phyloP scores from a whole-genome alignment of 768 basidiomycete species.

The Phaeolepiota aurea region DNA sequence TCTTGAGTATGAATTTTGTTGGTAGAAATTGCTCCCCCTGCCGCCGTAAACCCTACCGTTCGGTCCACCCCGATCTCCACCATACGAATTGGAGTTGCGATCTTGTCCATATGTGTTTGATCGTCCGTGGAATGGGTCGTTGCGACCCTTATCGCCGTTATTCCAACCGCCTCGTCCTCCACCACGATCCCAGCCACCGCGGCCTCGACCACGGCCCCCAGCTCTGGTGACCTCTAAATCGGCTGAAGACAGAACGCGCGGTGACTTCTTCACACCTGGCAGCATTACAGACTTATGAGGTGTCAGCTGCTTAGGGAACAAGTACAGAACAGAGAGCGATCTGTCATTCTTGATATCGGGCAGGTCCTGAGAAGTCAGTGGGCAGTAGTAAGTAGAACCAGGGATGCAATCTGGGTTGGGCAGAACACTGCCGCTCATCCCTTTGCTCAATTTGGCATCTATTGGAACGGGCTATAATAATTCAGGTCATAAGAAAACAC shows the following conservation, averaged over 20 bases:
- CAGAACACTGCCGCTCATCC: conserved; percentile 72
- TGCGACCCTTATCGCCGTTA: conserved; percentile 26
- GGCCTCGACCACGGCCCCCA: conserved; percentile 47
- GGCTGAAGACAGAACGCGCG: conserved; percentile 50
- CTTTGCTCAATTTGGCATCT: conserved; percentile 60
- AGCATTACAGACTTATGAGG: conserved; percentile 84
- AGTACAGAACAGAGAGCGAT: conserved; percentile 80
- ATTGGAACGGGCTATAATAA: conserved; percentile 61
- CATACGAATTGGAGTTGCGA: conserved; percentile 8
- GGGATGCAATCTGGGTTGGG: conserved; percentile 88
- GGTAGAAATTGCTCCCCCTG: conserved; percentile 18
- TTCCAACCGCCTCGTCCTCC: conserved; percentile 21
- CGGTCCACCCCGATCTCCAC: conserved; percentile 20
- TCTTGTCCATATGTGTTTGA: conserved; percentile 25
- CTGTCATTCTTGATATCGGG: conserved; percentile 83
- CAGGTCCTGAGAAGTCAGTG: conserved; percentile 49
- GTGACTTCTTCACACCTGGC: conserved; percentile 55
- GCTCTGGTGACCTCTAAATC: conserved; percentile 67
- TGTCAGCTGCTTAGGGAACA: conserved; percentile 79
- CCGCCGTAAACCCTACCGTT: conserved; percentile 20
- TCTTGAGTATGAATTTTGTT: conserved; percentile 24
- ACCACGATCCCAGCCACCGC: conserved; percentile 32
- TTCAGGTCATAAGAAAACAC: conserved; percentile 7
- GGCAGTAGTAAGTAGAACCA: conserved; percentile 81
- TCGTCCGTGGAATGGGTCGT: conserved; percentile 41